phyloP scores from a whole-genome alignment of 305 asterid genomes.

The Solanum aculeatissimum region DNA sequence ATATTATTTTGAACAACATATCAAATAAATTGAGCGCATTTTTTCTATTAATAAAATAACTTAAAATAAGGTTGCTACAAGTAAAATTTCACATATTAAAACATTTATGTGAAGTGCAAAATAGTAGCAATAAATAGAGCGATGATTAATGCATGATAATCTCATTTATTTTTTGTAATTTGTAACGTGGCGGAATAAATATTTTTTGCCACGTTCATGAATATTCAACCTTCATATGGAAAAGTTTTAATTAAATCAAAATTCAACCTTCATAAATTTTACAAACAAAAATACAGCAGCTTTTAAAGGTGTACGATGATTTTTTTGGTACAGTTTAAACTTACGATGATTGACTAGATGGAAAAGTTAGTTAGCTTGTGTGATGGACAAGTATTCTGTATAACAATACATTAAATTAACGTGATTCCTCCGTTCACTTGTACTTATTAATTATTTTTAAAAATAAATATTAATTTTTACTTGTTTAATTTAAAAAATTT shows the following conservation, averaged over 20 bases:
- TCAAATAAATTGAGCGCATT: background rate
- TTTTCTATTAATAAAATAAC: background rate
- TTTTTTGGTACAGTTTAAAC: background rate
- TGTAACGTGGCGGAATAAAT: background rate
- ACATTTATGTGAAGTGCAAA: background rate
- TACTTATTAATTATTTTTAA: rapidly evolving
- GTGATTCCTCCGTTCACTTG: rapidly evolving
- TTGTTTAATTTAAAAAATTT: background rate
- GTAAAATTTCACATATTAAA: background rate
- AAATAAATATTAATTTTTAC: background rate
- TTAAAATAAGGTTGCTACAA: background rate
- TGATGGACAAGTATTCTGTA: background rate
- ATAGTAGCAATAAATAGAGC: background rate
- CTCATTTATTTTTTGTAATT: background rate
- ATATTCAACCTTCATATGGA: background rate
- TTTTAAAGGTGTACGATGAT: background rate
- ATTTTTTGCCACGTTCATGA: background rate
- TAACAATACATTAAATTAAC: background rate
- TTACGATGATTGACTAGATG: background rate
- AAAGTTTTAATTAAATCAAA: background rate
- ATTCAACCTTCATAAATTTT: background rate
- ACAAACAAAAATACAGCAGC: background rate
- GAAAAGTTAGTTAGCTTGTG: background rate
- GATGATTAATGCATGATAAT: background rate
- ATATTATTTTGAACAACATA: background rate